These are phyloP conservation scores for Saccharomyces hybrid DNA, from an alignment of 1,139 yeast species.

Conservation along the genomic window DNA sequence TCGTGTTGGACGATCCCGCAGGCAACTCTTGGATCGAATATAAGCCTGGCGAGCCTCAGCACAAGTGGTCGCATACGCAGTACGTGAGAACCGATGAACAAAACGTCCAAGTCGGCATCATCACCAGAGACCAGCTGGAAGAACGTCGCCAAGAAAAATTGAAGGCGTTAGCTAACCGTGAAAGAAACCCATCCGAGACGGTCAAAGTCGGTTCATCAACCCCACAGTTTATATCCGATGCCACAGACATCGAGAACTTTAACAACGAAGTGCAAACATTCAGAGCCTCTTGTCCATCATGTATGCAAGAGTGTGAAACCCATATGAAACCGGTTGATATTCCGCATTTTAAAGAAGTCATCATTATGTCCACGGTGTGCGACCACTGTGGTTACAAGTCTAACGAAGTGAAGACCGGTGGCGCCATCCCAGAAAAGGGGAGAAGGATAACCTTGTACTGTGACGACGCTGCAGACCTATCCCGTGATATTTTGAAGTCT, in stretches of 20 bases:
- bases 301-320: conserved; percentile 68
- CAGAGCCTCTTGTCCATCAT: conserved; percentile 85
- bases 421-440: conserved; percentile 86
- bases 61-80: conserved; percentile 83
- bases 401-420: conserved; percentile 97
- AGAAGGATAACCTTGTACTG: conserved; percentile 64
- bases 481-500: conserved; percentile 88
- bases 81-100: conserved; percentile 85
- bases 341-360: conserved; percentile 96
- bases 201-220: conserved; percentile 14
- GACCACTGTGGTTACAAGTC: conserved; percentile 92
- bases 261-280: conserved; percentile 88
- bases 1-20: conserved; percentile 84
- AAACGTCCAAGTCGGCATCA: conserved; percentile 76
- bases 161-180: conserved; percentile 34
- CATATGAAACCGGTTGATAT: conserved; percentile 95
- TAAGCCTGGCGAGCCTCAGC: conserved; percentile 78
- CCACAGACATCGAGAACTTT: conserved; percentile 76
- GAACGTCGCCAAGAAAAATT: conserved; percentile 30
- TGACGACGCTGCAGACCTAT: conserved; percentile 87
- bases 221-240: conserved; percentile 46
- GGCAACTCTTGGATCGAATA: conserved; percentile 97
- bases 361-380: conserved; percentile 92
- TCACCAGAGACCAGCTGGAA: conserved; percentile 71
- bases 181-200: conserved; percentile 44